These are phyloP conservation scores for Solanum hybrid DNA, from an alignment of 305 asterid genomes.

Conservation along the genomic window DNA sequence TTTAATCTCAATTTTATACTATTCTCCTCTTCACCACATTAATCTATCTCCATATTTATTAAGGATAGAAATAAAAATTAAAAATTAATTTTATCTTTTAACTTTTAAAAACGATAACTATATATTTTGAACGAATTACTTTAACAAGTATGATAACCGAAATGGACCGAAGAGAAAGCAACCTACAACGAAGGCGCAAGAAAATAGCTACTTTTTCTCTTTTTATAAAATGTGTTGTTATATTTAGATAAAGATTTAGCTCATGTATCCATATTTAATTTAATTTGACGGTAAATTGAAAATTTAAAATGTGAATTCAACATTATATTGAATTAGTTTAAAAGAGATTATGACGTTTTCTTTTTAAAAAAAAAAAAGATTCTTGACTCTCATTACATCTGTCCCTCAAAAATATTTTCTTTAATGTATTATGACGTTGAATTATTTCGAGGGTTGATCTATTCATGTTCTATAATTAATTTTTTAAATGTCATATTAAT, in stretches of 20 bases:
- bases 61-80: background rate
- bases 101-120: background rate
- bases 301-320: background rate
- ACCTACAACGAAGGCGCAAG: too few species aligned
- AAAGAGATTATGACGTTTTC: background rate
- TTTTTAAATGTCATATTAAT: background rate
- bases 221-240: background rate
- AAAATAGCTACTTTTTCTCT: background rate
- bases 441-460: background rate
- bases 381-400: background rate
- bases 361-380: background rate
- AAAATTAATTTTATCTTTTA: background rate
- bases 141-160: background rate
- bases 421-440: background rate
- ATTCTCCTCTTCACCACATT: background rate
- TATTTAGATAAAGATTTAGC: background rate
- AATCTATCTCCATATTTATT: background rate
- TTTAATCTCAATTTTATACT: background rate
- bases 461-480: background rate
- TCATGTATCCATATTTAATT: background rate
- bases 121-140: background rate
- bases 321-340: background rate
- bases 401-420: background rate
- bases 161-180: background rate
- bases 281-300: background rate